Conservation (phyloP, 2,329 filamentous ascomycete genomes). For the Fusarium sp. region DNA sequence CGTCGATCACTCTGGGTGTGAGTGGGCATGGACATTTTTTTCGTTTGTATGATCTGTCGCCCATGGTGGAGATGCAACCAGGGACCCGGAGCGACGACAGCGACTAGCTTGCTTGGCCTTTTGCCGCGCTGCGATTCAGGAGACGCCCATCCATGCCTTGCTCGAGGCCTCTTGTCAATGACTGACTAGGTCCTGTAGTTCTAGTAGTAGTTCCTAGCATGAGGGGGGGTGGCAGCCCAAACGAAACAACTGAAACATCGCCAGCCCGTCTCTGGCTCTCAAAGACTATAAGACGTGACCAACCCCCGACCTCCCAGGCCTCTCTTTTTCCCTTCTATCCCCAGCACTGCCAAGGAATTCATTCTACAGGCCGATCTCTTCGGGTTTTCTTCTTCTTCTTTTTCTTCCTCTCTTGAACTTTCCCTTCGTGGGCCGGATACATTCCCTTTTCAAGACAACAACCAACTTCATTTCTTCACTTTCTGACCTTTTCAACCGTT, state of each 20-base stretch:
- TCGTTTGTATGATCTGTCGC: conserved; percentile 29
- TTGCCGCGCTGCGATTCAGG: conserved; percentile 37
- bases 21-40: background rate
- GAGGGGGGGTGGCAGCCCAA: conserved; percentile 23
- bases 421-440: conserved; percentile 38
- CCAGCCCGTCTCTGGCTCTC: conserved; percentile 8
- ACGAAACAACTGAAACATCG: conserved; percentile 40
- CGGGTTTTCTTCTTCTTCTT: conserved; percentile 20
- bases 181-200: background rate
- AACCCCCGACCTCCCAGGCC: conserved; percentile 20
- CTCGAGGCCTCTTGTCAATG: background rate
- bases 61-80: conserved; percentile 14
- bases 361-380: conserved; percentile 28
- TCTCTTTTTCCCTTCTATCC: conserved; percentile 5
- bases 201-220: background rate
- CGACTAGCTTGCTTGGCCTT: conserved; percentile 28
- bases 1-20: conserved; percentile 5
- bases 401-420: conserved; percentile 26
- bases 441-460: conserved; percentile 32
- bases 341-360: conserved; percentile 43
- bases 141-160: conserved; percentile 4
- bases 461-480: conserved; percentile 6
- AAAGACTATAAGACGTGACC: conserved; percentile 35
- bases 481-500: conserved; percentile 15
- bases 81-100: conserved; percentile 22